phyloP scores from a whole-genome alignment of 2,329 filamentous ascomycete genomes.

The Septoria petroselini region DNA sequence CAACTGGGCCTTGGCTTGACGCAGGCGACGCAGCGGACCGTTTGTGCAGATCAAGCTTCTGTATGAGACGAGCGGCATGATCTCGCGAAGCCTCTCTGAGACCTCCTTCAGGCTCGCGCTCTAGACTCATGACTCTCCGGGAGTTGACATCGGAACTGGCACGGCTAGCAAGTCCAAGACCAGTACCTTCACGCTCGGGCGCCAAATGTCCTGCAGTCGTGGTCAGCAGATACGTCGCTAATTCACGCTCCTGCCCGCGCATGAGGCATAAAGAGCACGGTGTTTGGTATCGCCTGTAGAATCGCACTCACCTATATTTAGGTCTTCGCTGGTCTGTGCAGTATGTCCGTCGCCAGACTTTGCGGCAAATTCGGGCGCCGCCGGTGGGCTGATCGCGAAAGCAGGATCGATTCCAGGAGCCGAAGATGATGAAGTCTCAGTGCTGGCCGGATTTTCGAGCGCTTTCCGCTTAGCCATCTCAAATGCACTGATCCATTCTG shows the following conservation, averaged over 20 bases:
- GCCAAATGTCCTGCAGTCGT: neutral
- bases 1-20: slow-evolving; percentile 31
- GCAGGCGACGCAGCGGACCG: slow-evolving; percentile 59
- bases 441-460: slow-evolving; percentile 66
- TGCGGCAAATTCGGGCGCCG: slow-evolving; percentile 85
- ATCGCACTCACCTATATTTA: slow-evolving; percentile 55
- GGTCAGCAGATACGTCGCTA: too few relatives aligned
- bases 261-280: neutral
- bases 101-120: slow-evolving; percentile 37
- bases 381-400: slow-evolving; percentile 86
- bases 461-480: slow-evolving; percentile 92
- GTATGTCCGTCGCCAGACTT: slow-evolving; percentile 67
- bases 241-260: neutral
- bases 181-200: slow-evolving; percentile 48
- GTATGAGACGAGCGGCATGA: slow-evolving; percentile 83
- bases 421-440: slow-evolving; percentile 44
- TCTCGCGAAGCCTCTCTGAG: slow-evolving; percentile 75
- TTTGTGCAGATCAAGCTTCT: slow-evolving; percentile 85
- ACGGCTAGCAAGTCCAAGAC: slow-evolving; percentile 51
- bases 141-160: slow-evolving; percentile 69
- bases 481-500: slow-evolving; percentile 90
- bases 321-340: slow-evolving; percentile 55
- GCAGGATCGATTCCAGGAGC: slow-evolving; percentile 61
- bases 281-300: too few relatives aligned
- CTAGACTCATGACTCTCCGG: slow-evolving; percentile 47